Evolutionary conservation across 805 yeast species (phyloP), one percentile per base, ranked within the genome.

Genomic region (Ogataea zsoltii): DNA sequence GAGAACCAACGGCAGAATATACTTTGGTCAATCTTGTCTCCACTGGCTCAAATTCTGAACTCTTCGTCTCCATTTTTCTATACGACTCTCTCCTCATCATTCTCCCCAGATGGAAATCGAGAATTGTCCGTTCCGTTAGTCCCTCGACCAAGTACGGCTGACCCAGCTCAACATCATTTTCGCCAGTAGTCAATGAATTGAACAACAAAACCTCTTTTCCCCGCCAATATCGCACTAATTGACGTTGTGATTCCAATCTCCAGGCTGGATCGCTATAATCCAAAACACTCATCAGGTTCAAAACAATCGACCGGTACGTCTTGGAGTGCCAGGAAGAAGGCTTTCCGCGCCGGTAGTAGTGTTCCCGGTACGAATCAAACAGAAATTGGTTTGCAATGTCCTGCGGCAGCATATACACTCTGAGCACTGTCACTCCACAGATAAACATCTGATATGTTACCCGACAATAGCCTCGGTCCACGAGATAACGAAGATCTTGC

Each of bases 371-470:
- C 23, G 61, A 62, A 2, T 50, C 48, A 0, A 79, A 33, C 29
- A 50, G 55, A 11, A 68, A 46, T 2, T 62, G 50, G 0, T 74
- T 72, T 0, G 54, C 51, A 1, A 69, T 53, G 60, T 80, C 85
- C 9, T 53, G 45, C 0, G 83, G 80, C 1, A 82, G 53, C 1
- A 66, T 57, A 49, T 80, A 82, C 0, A 82, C 51, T 47, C 87
- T 64, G 1, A 79, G 46, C 42, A 46, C 64, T 3, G 58, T 60
- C 3, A 66, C 21, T 2, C 58, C 40, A 9, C 61, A 49, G 3
- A 37, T 54, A 41, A 62, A 31, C 10, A 57, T 36, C 44, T 52
- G 66, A 50, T 68, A 81, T 0, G 87, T 80, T 3, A 77, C 71
- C 57, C 72, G 65, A 2, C 72, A 46, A 48, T 65, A 69, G 9